These are phyloP conservation scores for Trichoderma arundinaceum DNA, from an alignment of 2,329 filamentous ascomycete species.

Conservation along the genomic window DNA sequence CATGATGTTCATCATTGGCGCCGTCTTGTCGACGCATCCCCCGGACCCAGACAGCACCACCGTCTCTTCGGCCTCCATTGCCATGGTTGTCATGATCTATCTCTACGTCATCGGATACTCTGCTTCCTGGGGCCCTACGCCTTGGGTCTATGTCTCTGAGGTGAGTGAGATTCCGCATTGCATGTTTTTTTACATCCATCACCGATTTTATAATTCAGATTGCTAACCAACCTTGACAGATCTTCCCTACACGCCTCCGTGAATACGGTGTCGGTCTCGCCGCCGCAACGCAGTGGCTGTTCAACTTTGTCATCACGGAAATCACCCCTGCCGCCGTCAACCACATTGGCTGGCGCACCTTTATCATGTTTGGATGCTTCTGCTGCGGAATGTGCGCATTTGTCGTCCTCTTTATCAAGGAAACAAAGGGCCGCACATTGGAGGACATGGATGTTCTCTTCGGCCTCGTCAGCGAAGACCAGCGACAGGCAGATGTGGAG, in stretches of 20 bases:
- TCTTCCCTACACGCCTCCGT: slow-evolving; percentile 34
- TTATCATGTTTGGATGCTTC: slow-evolving; percentile 35
- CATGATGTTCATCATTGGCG: slow-evolving; percentile 55
- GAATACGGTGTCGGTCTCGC: slow-evolving; percentile 58
- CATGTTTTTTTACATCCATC: too few relatives aligned
- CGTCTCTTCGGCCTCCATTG: slow-evolving; percentile 34
- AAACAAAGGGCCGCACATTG: slow-evolving; percentile 34
- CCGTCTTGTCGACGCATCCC: slow-evolving; percentile 33
- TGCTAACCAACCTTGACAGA: slow-evolving; percentile 8
- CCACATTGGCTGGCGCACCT: slow-evolving; percentile 34
- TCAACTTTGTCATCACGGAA: slow-evolving; percentile 66
- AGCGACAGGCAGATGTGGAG: slow-evolving; percentile 31
- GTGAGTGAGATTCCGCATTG: background rate
- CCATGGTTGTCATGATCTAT: slow-evolving; percentile 35
- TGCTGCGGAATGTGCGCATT: slow-evolving; percentile 33
- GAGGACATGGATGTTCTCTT: slow-evolving; percentile 33
- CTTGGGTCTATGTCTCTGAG: slow-evolving; percentile 35
- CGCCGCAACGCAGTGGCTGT: slow-evolving; percentile 69
- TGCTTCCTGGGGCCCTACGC: slow-evolving; percentile 33
- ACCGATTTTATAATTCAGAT: background rate
- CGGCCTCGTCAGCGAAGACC: slow-evolving; percentile 30
- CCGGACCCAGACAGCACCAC: slow-evolving; percentile 25
- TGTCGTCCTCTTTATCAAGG: slow-evolving; percentile 34
- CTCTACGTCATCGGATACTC: slow-evolving; percentile 32
- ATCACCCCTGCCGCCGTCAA: slow-evolving; percentile 34